These are phyloP conservation scores for Allium fistulosum DNA, from an alignment of 106 monocot species.

Conservation along the genomic window DNA sequence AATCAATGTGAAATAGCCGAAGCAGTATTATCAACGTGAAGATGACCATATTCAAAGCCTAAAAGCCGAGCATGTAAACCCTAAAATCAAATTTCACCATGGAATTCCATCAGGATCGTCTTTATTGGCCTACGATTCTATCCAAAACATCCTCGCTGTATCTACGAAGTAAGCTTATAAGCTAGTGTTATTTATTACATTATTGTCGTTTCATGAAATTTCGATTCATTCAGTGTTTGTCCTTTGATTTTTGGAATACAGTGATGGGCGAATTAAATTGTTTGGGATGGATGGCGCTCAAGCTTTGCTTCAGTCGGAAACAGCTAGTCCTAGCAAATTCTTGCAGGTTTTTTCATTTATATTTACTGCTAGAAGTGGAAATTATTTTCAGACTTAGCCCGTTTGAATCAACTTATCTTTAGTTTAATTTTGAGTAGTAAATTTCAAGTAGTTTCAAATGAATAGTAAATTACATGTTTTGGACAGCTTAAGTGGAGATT, in stretches of 20 bases:
- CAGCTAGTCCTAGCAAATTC: slow-evolving; percentile 56
- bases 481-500: too few species aligned
- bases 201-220: too few species aligned
- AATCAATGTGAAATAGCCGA: not conserved
- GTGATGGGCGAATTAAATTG: slow-evolving; percentile 83
- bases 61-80: slow-evolving; percentile 54
- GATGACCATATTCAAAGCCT: slow-evolving; percentile 21
- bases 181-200: not conserved
- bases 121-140: slow-evolving; percentile 51
- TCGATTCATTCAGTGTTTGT: not conserved
- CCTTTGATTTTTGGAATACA: slow-evolving; percentile 8
- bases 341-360: slow-evolving; percentile 42
- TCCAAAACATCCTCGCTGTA: slow-evolving; percentile 64
- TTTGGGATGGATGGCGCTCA: slow-evolving; percentile 68
- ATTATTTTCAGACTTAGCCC: not conserved
- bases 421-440: not conserved
- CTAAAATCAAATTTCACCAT: slow-evolving; percentile 63
- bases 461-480: too few species aligned
- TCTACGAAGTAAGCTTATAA: slow-evolving; percentile 43
- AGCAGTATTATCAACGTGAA: slow-evolving; percentile 4
- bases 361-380: not conserved
- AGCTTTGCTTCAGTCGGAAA: slow-evolving; percentile 62
- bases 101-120: slow-evolving; percentile 57
- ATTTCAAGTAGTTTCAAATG: too few species aligned
- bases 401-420: not conserved